Percentiles rank a stretch among this genome's conserved stretches.
Conservation (phyloP, 2,329 filamentous ascomycete species). For the Claviceps africana region DNA sequence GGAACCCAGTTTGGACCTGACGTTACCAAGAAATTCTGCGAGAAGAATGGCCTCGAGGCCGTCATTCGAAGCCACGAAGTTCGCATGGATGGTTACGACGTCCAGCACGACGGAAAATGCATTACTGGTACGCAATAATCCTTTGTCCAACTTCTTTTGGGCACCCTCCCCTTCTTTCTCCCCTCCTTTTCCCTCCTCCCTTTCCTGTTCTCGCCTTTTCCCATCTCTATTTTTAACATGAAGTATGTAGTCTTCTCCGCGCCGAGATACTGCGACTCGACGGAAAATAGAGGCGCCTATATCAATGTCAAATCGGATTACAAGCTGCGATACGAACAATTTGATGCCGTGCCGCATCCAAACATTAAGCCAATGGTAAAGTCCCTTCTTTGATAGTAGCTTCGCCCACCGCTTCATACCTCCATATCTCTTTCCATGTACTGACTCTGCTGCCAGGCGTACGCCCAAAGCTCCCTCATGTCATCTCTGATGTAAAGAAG, state of each 20-base stretch:
- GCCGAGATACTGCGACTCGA: constrained; percentile 93
- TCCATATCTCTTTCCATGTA: not conserved
- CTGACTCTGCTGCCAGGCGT: constrained; percentile 43
- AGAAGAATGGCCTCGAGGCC: constrained; percentile 85
- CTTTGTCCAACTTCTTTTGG: not conserved
- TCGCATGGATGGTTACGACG: constrained; percentile 97
- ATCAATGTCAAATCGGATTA: constrained; percentile 92
- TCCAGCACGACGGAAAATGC: constrained; percentile 88
- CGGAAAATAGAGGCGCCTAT: constrained; percentile 94
- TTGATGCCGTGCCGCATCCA: constrained; percentile 92
- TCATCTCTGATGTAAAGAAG: constrained; percentile 52
- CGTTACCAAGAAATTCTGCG: constrained; percentile 90
- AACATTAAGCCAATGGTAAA: constrained; percentile 82
- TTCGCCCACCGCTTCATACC: not conserved
- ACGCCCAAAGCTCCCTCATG: constrained; percentile 71
- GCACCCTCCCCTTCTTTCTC: not conserved
- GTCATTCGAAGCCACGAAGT: constrained; percentile 97
- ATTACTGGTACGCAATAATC: constrained; percentile 57
- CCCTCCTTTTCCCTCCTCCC: not conserved
- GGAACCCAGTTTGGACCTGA: constrained; percentile 95
- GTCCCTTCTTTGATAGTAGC: constrained; percentile 6
- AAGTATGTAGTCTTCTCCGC: constrained; percentile 68
- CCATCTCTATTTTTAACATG: constrained; percentile 14
- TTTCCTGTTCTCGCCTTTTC: not conserved
- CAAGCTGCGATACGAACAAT: constrained; percentile 83